phyloP scores from a whole-genome alignment of 768 basidiomycete species.

The Gelatoporia subvermispora region DNA sequence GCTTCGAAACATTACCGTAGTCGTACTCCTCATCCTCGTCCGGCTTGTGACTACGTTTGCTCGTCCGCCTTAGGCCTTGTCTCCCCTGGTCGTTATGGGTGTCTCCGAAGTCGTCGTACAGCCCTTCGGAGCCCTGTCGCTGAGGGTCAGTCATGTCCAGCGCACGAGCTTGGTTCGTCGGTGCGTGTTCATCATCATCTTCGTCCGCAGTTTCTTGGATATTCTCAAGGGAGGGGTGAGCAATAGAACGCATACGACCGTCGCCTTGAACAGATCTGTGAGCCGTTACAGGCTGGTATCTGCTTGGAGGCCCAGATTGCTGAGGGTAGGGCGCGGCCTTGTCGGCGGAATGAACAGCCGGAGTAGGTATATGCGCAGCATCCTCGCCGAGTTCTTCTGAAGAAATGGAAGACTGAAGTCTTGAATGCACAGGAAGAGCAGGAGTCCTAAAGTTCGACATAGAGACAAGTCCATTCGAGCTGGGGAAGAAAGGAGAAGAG shows the following conservation, averaged over 20 bases:
- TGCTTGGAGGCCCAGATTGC: neutral
- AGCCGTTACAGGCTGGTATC: neutral
- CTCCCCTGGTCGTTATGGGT: neutral
- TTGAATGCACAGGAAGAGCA: slow-evolving; percentile 2
- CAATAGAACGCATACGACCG: slow-evolving; percentile 5
- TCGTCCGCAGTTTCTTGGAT: slow-evolving; percentile 15
- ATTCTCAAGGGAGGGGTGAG: slow-evolving; percentile 17
- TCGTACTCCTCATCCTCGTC: slow-evolving; percentile 11
- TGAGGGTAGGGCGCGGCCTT: neutral
- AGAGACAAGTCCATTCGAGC: neutral
- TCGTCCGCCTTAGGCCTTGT: slow-evolving; percentile 4
- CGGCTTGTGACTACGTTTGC: slow-evolving; percentile 3
- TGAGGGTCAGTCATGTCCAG: neutral
- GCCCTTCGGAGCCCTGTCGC: neutral
- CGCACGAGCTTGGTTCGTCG: neutral
- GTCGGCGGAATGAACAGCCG: neutral
- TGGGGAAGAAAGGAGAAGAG: slow-evolving; percentile 15
- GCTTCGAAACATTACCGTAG: slow-evolving; percentile 13
- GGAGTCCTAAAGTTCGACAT: slow-evolving; percentile 8
- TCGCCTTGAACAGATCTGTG: neutral
- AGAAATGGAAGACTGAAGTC: slow-evolving; percentile 1
- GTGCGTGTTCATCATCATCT: neutral
- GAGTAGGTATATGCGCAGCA: slow-evolving; percentile 21
- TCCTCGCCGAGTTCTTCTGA: slow-evolving; percentile 15
- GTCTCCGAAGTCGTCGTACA: neutral